Percentiles rank a stretch among this genome's conserved stretches.
Evolutionary conservation across 441 rosid genomes (phyloP).

Genomic region (Pelargonium fulgidum): DNA sequence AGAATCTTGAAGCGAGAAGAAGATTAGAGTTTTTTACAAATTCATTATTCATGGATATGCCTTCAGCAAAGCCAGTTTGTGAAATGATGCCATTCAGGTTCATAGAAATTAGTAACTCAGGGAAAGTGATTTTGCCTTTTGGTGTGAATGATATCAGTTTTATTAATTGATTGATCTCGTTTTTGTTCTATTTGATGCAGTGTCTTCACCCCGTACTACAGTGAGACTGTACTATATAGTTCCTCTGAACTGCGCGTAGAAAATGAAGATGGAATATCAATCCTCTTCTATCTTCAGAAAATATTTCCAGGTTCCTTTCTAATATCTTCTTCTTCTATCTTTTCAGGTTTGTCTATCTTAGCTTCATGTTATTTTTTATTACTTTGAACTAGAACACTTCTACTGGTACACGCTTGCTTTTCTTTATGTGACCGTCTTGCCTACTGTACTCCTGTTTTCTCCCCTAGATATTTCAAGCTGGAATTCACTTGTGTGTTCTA

Average conservation of each 20-base stretch:
- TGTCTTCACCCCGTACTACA: constrained; percentile 99
- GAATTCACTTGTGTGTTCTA: background rate
- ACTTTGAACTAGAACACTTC: background rate
- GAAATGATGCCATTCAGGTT: constrained; percentile 92
- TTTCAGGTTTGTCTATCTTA: background rate
- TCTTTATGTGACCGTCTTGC: background rate
- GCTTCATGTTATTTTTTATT: background rate
- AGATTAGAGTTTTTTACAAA: constrained; percentile 85
- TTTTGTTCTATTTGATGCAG: constrained; percentile 38
- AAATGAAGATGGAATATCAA: constrained; percentile 99
- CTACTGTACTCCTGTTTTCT: too few species aligned
- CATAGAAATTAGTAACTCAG: constrained; percentile 12
- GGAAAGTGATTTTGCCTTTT: background rate
- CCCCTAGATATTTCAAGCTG: background rate
- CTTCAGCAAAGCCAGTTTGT: constrained; percentile 78
- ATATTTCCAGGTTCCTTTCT: constrained; percentile 92
- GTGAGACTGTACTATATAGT: constrained; percentile 98
- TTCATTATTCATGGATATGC: constrained; percentile 97
- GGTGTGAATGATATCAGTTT: constrained; percentile 12
- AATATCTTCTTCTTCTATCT: too few species aligned
- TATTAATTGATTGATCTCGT: constrained; percentile 20
- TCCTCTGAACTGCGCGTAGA: constrained; percentile 79
- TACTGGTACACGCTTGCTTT: background rate
- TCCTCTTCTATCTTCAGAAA: constrained; percentile 96
- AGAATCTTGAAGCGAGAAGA: constrained; percentile 98